phyloP scores from a whole-genome alignment of 164 flowering plant species.

The Aristolochia contorta region DNA sequence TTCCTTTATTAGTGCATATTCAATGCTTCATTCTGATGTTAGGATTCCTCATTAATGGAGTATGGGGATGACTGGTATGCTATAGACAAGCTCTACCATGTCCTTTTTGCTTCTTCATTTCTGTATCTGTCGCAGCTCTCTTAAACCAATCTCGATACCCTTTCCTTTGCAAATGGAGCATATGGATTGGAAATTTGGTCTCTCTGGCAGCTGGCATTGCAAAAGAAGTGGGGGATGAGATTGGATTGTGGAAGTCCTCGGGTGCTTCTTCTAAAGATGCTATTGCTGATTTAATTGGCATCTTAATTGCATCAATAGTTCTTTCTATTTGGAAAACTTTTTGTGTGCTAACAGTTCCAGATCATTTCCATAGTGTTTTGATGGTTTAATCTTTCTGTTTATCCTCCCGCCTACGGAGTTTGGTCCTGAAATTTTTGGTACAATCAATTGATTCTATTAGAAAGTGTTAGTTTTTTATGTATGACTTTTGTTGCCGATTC shows the following conservation, averaged over 20 bases:
- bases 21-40: too few relatives aligned
- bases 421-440: neutral
- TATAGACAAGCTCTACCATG: slow-evolving; percentile 70
- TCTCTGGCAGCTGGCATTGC: slow-evolving; percentile 75
- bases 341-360: slow-evolving; percentile 6
- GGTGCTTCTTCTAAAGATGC: slow-evolving; percentile 78
- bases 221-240: slow-evolving; percentile 76
- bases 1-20: too few relatives aligned
- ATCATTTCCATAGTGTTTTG: slow-evolving; percentile 19
- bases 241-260: slow-evolving; percentile 62
- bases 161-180: slow-evolving; percentile 45
- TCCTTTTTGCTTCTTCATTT: slow-evolving; percentile 68
- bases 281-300: slow-evolving; percentile 59
- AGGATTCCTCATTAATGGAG: slow-evolving; percentile 18
- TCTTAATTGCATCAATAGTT: slow-evolving; percentile 30
- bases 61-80: slow-evolving; percentile 70
- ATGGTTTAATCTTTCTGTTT: slow-evolving; percentile 24
- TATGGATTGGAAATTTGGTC: slow-evolving; percentile 38
- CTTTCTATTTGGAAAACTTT: slow-evolving; percentile 18
- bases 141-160: slow-evolving; percentile 30
- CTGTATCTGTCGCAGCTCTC: slow-evolving; percentile 32
- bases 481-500: too few relatives aligned
- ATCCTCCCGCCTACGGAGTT: neutral
- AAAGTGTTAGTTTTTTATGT: too few relatives aligned
- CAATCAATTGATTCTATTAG: neutral